Base-by-base conservation (phyloP, 2,329 filamentous ascomycete genomes). In the Paecilomyces dactylethromorphus region DNA sequence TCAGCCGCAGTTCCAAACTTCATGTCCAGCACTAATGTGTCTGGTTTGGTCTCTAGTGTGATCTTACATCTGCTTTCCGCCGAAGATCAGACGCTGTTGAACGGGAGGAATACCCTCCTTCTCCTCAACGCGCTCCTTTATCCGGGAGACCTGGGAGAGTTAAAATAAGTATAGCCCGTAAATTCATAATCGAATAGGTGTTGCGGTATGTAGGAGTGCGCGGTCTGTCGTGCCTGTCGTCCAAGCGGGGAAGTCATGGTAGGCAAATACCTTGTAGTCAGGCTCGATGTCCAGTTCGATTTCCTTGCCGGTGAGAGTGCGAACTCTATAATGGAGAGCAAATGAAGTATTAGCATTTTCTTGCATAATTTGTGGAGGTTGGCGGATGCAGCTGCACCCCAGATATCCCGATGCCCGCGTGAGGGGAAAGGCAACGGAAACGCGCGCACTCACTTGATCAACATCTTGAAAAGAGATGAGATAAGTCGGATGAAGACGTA, bases 41-140 rank as follows among this genome's bases (percentile, higher is more conserved):
- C 39, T 39, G n/a, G 3, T n/a, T n/a, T n/a, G 35, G 2, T 15
- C 35, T 45, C 4, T 6, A n/a, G n/a, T 45, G 5, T 29, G 13
- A 3, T 11, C 81, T 62, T 79, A 97, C 94, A 99, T 97, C 76
- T 99, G 94, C 82, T 99, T 99, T 70, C 94, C 94, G 57, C 93
- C 92, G 73, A 89, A 97, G 71, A 99, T 99, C 65, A 99, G 81
- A 60, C 94, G 88, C 78, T 99, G 94, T 79, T 99, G 94, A 18
- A 94, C 92, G 0, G 94, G 94, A 51, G 94, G 93, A 69, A 99
- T 99, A 59, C 94, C 94, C 74, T 97, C 94, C 79, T 97, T 97
- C 81, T 99, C 94, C 78, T 99, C 94, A 58, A 99, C 94, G 70
- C 93, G 92, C 79, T 97, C 94, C 83, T 99, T 99, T 83, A 99